These are phyloP conservation scores for Cenchrus americanus DNA, from an alignment of 176 grass and related monocot genomes.

Conservation along the genomic window DNA sequence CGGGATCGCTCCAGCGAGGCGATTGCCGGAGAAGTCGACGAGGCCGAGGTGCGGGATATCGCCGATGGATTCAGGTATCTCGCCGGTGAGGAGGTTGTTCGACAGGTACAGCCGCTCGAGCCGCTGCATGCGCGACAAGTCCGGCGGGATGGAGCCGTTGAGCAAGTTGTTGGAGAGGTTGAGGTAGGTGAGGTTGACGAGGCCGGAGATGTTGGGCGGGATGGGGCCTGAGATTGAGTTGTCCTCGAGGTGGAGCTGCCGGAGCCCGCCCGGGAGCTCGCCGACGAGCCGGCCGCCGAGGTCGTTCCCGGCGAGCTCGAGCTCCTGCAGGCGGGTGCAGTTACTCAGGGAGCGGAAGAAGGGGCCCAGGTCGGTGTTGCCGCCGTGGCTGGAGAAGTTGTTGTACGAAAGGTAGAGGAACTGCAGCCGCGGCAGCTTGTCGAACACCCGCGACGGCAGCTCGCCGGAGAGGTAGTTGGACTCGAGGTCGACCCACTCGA, in stretches of 20 bases:
- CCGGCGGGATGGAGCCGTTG: conserved; percentile 75
- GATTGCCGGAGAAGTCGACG: conserved; percentile 69
- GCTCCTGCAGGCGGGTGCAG: conserved; percentile 66
- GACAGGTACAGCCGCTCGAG: conserved; percentile 78
- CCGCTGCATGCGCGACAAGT: conserved; percentile 56
- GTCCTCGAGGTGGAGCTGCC: conserved; percentile 77
- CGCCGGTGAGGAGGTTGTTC: conserved; percentile 69
- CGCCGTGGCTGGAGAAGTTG: conserved; percentile 65
- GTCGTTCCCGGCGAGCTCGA: conserved; percentile 77
- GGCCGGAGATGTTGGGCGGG: conserved; percentile 55
- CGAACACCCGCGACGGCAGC: conserved; percentile 60
- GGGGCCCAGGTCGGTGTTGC: conserved; percentile 62
- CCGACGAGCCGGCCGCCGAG: conserved; percentile 59
- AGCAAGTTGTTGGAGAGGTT: conserved; percentile 55
- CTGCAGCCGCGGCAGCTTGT: conserved; percentile 64
- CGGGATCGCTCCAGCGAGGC: conserved; percentile 40
- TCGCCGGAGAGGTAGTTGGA: conserved; percentile 67
- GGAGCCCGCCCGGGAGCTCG: conserved; percentile 49
- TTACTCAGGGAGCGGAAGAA: conserved; percentile 76
- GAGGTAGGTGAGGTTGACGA: conserved; percentile 80
- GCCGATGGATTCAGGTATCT: conserved; percentile 61
- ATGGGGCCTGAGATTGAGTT: conserved; percentile 72
- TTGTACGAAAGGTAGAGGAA: conserved; percentile 82
- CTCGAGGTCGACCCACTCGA: conserved; percentile 76
- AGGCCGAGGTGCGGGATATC: conserved; percentile 65